Evolutionary conservation across 371 early-diverging fungal genomes (phyloP).

Genomic region (Actinomucor elegans): DNA sequence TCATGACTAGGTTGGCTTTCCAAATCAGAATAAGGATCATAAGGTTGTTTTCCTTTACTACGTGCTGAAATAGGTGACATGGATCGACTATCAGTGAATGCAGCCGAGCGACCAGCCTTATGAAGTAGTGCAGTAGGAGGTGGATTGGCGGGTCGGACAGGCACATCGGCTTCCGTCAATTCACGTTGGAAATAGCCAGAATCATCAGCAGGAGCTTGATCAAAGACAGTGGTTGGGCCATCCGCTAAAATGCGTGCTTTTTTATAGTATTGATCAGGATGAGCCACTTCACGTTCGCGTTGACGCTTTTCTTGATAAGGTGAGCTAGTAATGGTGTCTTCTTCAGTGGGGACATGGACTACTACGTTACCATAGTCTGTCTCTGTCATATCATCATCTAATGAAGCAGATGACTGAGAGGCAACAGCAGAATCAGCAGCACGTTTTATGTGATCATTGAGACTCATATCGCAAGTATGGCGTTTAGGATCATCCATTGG

Average conservation of each 20-base stretch:
- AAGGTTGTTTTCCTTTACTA: conserved; percentile 12
- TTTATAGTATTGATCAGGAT: neutral
- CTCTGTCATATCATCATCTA: conserved; percentile 2
- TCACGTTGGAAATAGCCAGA: neutral
- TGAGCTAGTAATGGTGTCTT: neutral
- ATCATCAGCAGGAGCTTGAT: neutral
- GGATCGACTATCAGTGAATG: conserved; percentile 13
- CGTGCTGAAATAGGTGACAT: conserved; percentile 8
- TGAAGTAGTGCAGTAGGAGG: conserved; percentile 25
- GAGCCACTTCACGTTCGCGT: neutral
- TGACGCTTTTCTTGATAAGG: neutral
- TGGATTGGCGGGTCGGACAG: conserved; percentile 29
- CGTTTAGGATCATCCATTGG: neutral
- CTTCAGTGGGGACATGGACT: conserved; percentile 7
- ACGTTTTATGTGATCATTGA: neutral
- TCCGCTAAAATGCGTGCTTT: neutral
- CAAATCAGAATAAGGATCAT: conserved; percentile 5
- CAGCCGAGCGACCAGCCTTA: conserved; percentile 9
- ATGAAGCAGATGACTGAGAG: neutral
- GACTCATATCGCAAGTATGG: neutral
- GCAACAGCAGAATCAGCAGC: neutral
- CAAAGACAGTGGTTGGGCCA: conserved; percentile 11
- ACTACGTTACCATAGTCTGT: conserved; percentile 8
- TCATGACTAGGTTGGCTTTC: neutral
- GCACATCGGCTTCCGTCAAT: conserved; percentile 8